Evolutionary conservation across 129 eudicot species (phyloP).

Genomic region (Erigeron canadensis): DNA sequence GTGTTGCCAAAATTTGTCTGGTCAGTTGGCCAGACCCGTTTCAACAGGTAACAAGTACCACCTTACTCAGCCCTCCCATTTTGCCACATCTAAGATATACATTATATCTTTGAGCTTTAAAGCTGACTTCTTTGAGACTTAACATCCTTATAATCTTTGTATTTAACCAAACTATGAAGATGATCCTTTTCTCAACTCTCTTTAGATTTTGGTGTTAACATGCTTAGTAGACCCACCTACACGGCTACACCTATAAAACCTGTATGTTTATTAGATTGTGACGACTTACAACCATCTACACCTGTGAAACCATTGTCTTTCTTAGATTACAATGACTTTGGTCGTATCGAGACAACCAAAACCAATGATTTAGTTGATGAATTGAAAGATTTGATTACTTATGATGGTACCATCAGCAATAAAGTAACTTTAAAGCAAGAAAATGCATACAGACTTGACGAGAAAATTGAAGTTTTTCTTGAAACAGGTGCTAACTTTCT

Average conservation of each 20-base stretch:
- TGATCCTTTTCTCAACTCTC: slow-evolving; percentile 47
- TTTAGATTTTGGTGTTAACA: slow-evolving; percentile 51
- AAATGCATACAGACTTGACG: slow-evolving; percentile 21
- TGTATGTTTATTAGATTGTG: slow-evolving; percentile 64
- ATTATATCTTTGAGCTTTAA: not conserved
- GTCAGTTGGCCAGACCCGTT: too few relatives aligned
- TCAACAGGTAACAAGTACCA: too few relatives aligned
- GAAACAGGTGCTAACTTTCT: too few relatives aligned
- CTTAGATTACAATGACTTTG: slow-evolving; percentile 41
- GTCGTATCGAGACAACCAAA: slow-evolving; percentile 17
- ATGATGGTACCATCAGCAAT: slow-evolving; percentile 29
- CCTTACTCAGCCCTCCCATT: too few relatives aligned
- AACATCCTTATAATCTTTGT: not conserved
- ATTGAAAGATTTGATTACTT: slow-evolving; percentile 51
- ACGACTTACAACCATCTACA: slow-evolving; percentile 20
- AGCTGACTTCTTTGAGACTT: not conserved
- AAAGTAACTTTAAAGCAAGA: slow-evolving; percentile 25
- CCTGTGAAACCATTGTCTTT: slow-evolving; percentile 41
- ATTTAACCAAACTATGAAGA: slow-evolving; percentile 40
- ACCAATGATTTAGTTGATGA: slow-evolving; percentile 41
- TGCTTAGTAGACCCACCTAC: slow-evolving; percentile 28
- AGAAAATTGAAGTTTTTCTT: slow-evolving; percentile 11
- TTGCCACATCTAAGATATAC: too few relatives aligned
- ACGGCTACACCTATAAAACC: slow-evolving; percentile 26
- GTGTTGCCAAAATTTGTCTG: too few relatives aligned